Evolutionary conservation across 768 basidiomycete genomes (phyloP), one percentile per base, ranked within the genome.

Genomic region (Candolleomyces aberdarensis): DNA sequence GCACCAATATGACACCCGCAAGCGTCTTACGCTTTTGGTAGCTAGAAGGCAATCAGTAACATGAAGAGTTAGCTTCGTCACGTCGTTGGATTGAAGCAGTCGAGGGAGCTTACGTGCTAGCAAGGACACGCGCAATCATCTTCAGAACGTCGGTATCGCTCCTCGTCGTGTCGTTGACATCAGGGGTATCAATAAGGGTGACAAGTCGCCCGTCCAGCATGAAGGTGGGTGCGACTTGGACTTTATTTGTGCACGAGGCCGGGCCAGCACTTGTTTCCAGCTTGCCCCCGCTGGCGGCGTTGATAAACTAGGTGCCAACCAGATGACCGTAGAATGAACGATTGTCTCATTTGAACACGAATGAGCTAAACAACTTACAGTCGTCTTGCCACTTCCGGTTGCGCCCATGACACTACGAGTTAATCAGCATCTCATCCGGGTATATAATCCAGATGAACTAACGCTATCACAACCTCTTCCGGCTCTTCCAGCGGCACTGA

Each of bases 171-270:
- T 85, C 83, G 62, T 85, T 84, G 59, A 85, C 85, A 5, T 85
- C 85, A 0, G 85, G 85, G 0, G 85, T 86, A 63, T 86, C 85
- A 49, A 87, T 78, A 17, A 87, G 67, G 0, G 71, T 78, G 40
- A 85, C 73, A 15, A 58, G 66, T 9, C 69, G 70, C 3, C 77
- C 80, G 44, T 80, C 77, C 10, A 83, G 66, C 26, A 70, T 63
- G 64, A 85, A 83, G 0, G 79, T 70, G 9, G 73, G 62, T 0
- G 80, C 73, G 3, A 76, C 69, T 57, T 79, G 74, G 1, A 86
- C 78, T 11, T 26, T 26, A 26, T 26, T 26, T 3, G 26, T 26
- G 3, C 26, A 26, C 26, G 26, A 26, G 26, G 26, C 26, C 26
- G 26, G 26, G 26, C 26, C 26, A 1, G 26, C 26, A 26, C 26